Evolutionary conservation across 2,329 filamentous ascomycete species (phyloP).

Genomic region (Exophiala mesophila): DNA sequence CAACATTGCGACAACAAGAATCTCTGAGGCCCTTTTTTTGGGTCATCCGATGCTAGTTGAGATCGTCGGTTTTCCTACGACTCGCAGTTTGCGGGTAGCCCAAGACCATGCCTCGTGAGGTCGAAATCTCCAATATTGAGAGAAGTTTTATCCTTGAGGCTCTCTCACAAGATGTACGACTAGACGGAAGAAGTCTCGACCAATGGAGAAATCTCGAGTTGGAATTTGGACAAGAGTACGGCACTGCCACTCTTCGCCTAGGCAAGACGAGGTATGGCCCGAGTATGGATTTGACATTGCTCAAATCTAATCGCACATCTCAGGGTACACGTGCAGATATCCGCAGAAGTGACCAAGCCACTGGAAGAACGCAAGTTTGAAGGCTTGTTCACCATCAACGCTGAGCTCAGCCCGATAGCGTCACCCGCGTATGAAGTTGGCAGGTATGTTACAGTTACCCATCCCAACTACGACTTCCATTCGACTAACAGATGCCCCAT

Average conservation of each 20-base stretch:
- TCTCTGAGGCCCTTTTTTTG: no score
- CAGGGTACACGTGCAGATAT: constrained; percentile 78
- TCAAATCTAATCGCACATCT: constrained; percentile 3
- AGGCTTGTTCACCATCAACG: constrained; percentile 86
- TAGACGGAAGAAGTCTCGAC: constrained; percentile 79
- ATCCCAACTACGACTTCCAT: no score
- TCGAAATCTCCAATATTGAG: constrained; percentile 83
- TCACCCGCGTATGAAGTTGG: constrained; percentile 85
- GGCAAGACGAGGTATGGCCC: constrained; percentile 76
- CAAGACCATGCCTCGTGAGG: constrained; percentile 77
- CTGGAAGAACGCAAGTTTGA: constrained; percentile 88
- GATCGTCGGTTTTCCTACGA: neutral
- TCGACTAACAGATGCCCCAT: no score
- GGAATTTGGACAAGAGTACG: constrained; percentile 84
- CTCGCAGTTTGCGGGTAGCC: neutral
- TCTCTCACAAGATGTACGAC: constrained; percentile 70
- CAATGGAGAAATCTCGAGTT: constrained; percentile 73
- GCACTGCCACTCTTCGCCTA: constrained; percentile 77
- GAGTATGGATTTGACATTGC: no score
- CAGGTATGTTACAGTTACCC: no score
- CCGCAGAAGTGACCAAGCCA: constrained; percentile 81
- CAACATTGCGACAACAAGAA: no score
- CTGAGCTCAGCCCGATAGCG: constrained; percentile 88
- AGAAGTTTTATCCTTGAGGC: constrained; percentile 80
- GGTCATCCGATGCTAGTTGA: neutral